A percentile compares a stretch with the other conserved stretches of the same genome.
phyloP scores from a whole-genome alignment of 768 basidiomycete species.

The Arthromyces matolae region DNA sequence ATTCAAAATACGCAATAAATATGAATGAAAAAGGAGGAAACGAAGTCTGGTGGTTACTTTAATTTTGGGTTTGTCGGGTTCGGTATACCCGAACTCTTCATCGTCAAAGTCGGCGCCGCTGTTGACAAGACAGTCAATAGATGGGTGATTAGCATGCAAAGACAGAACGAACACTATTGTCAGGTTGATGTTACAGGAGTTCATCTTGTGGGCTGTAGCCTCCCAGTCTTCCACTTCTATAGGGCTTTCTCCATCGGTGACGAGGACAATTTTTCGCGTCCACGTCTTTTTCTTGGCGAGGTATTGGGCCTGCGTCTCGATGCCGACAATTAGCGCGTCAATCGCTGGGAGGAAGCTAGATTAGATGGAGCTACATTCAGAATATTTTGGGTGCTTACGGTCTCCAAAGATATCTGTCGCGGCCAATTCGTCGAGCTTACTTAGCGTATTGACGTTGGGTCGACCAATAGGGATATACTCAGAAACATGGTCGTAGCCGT shows the following conservation, averaged over 20 bases:
- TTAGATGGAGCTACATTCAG: background rate
- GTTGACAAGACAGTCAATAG: conserved; percentile 8
- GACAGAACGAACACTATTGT: conserved; percentile 62
- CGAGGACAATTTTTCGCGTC: conserved; percentile 77
- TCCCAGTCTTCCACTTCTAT: conserved; percentile 79
- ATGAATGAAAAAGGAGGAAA: background rate
- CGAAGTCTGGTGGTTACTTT: conserved; percentile 52
- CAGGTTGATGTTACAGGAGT: conserved; percentile 50
- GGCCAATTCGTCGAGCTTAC: conserved; percentile 57
- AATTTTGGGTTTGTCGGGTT: conserved; percentile 63
- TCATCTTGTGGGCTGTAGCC: conserved; percentile 60
- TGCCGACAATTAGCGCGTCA: conserved; percentile 82
- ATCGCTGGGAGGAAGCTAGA: conserved; percentile 48
- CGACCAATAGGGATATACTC: conserved; percentile 69
- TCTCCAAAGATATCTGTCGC: conserved; percentile 61
- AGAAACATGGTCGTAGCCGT: conserved; percentile 70
- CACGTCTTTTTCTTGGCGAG: conserved; percentile 73
- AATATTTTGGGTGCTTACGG: conserved; percentile 34
- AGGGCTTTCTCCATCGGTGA: conserved; percentile 83
- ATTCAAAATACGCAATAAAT: background rate
- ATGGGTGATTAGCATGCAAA: background rate
- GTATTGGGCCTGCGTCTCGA: conserved; percentile 72
- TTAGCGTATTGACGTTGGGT: conserved; percentile 62
- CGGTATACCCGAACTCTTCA: conserved; percentile 55
- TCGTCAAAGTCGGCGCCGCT: conserved; percentile 92